Evolutionary conservation across 2,329 filamentous ascomycete species (phyloP).

Genomic region (Elsinoe fawcettii): DNA sequence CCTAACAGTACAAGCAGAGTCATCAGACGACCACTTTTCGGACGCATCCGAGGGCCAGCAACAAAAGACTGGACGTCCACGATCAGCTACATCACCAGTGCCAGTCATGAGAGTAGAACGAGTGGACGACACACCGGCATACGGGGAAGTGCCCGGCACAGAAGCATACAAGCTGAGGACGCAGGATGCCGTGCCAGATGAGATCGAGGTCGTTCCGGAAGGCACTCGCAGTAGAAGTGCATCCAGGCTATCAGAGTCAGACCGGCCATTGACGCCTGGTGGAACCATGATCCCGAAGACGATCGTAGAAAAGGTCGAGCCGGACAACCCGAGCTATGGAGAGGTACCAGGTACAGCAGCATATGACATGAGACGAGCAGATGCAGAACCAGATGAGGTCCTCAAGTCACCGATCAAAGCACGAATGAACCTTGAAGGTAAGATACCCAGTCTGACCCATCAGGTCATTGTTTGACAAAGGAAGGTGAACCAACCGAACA

Average conservation of each 20-base stretch:
- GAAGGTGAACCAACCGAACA: constrained; percentile 50
- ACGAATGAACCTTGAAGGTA: constrained; percentile 48
- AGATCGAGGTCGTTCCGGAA: constrained; percentile 51
- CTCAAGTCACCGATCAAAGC: constrained; percentile 40
- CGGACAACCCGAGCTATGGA: constrained; percentile 48
- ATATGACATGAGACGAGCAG: constrained; percentile 48
- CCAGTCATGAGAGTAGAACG: constrained; percentile 57
- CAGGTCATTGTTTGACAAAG: constrained; percentile 46
- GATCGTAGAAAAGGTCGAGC: constrained; percentile 55
- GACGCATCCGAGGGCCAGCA: constrained; percentile 53
- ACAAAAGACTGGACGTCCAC: constrained; percentile 26
- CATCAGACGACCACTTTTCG: constrained; percentile 55
- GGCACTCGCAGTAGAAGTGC: constrained; percentile 31
- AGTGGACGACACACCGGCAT: constrained; percentile 50
- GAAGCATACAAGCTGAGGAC: constrained; percentile 50
- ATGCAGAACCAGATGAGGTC: constrained; percentile 53
- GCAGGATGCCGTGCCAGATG: constrained; percentile 56
- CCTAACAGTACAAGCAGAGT: constrained; percentile 24
- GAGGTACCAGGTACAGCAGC: constrained; percentile 55
- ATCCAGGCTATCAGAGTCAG: constrained; percentile 34
- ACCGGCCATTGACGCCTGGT: constrained; percentile 43
- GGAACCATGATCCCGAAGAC: constrained; percentile 50
- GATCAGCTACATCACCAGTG: constrained; percentile 43
- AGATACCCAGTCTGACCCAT: constrained; percentile 29
- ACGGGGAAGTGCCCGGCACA: constrained; percentile 57